These are phyloP conservation scores for Suillus luteus DNA, from an alignment of 768 basidiomycete species.

Conservation along the genomic window DNA sequence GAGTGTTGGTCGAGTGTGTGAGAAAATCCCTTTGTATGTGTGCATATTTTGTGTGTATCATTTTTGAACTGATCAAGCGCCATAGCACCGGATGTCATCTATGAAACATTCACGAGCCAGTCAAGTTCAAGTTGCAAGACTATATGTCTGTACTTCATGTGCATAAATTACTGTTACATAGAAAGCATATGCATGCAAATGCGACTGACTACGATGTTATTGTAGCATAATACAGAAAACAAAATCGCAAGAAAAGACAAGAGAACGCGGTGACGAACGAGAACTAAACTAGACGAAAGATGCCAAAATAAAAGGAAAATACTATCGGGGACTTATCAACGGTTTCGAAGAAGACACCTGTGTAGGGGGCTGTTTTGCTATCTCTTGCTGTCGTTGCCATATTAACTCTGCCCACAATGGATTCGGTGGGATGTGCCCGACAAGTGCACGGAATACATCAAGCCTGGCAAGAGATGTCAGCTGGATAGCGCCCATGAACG, in stretches of 20 bases:
- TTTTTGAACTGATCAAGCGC: too few species aligned
- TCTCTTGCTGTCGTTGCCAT: conserved; percentile 76
- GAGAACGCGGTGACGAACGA: background rate
- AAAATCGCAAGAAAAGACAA: background rate
- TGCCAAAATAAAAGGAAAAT: conserved; percentile 2
- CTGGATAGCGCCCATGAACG: background rate
- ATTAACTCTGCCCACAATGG: conserved; percentile 92
- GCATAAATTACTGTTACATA: conserved; percentile 7
- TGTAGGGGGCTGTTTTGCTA: conserved; percentile 20
- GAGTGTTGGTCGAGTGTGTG: too few species aligned
- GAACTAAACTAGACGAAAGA: conserved; percentile 1
- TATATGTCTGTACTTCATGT: conserved; percentile 4
- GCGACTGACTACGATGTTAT: conserved; percentile 5
- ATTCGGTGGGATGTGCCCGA: conserved; percentile 89
- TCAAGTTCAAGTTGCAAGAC: conserved; percentile 1
- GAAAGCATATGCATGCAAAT: conserved; percentile 7
- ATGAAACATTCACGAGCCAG: background rate
- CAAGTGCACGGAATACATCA: conserved; percentile 77
- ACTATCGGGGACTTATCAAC: conserved; percentile 3
- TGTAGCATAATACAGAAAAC: conserved; percentile 7
- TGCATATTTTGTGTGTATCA: too few species aligned
- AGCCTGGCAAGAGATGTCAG: conserved; percentile 55
- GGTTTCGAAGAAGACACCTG: background rate
- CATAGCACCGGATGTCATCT: background rate
- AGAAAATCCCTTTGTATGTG: too few species aligned